Conservation (phyloP, 1,284 basidiomycete genomes). For the Mycena sp. region DNA sequence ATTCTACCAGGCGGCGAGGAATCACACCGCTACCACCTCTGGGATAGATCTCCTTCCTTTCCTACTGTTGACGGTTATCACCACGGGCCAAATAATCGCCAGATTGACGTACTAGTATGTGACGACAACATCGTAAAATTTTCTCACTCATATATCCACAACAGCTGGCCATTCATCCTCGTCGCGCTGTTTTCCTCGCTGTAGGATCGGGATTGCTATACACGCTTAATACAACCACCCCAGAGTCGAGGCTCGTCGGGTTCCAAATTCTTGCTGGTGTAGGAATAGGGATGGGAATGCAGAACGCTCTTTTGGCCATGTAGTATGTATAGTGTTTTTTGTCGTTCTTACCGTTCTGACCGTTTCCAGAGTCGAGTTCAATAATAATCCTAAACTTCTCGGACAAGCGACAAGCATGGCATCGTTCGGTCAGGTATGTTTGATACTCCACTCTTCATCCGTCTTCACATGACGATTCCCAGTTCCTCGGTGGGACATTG, state of each 20-base stretch:
- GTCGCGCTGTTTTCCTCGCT: slow-evolving; percentile 23
- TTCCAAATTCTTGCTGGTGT: slow-evolving; percentile 48
- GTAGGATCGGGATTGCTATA: slow-evolving; percentile 53
- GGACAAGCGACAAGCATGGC: not conserved
- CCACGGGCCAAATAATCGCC: not conserved
- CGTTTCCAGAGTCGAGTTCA: slow-evolving; percentile 4
- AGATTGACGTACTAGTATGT: not conserved
- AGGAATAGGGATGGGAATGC: not conserved
- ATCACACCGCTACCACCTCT: slow-evolving; percentile 45
- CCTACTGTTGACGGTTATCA: slow-evolving; percentile 35
- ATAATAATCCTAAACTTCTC: not conserved
- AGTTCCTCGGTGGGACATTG: not conserved
- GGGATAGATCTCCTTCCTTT: slow-evolving; percentile 56
- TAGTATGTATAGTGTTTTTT: slow-evolving; percentile 3
- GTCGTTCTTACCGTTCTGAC: too few species aligned
- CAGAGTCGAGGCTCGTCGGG: slow-evolving; percentile 47
- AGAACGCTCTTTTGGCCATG: not conserved
- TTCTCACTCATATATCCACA: too few species aligned
- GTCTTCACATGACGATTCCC: too few species aligned
- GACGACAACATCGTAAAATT: too few species aligned
- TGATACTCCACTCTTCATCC: too few species aligned
- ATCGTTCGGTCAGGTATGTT: too few species aligned
- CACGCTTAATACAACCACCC: slow-evolving; percentile 45
- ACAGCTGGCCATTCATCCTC: slow-evolving; percentile 36
- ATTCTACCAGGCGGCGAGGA: slow-evolving; percentile 45